Evolutionary conservation across 495 filamentous ascomycete species (phyloP), one percentile per base, ranked within the genome.

Genomic region (Sordaria brevicollis): DNA sequence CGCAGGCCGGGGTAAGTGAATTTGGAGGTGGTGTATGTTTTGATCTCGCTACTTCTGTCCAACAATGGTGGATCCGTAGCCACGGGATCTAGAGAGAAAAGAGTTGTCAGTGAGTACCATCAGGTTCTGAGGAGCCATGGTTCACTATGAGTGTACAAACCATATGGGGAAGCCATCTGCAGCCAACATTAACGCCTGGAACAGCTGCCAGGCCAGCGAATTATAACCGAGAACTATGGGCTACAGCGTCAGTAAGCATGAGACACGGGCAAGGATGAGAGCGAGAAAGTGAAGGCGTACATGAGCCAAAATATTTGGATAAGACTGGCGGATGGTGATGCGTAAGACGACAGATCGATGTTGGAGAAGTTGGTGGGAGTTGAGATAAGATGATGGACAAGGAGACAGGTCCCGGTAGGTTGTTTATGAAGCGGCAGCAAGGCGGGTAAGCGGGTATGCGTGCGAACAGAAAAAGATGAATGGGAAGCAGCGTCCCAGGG

Each of bases 1-100:
- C 94, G 89, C 71, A 98, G 86, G 39, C 84, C 85, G 7, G 88
- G 88, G 77, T 96, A 98, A 19, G 86, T 90, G 68, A 89, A 88
- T 19, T 83, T 77, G 43, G 84, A 87, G 15, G 91, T 92, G 34
- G 84, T 89, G 79, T 92, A 95, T 4, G 90, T 85, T 71, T 87
- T 82, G 71, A 91, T 87, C 65, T 86, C 83, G 36, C 92, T 92
- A 77, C 92, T 87, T 75, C 93, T 92, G 76, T 87, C 88, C 65
- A 97, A 82, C 19, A 98, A 83, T 21, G 88, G 86, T 11, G 93
- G 91, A 68, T 97, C 93, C 34, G 87, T 89, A 67, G 75, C 69
- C 70, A 85, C 72, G 57, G 76, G 62, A 54, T 80, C 78, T 75
- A 38, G 11, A 4, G 11, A 25, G 29, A 34, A 1, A 31, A 1